Evolutionary conservation across 139 green algal genomes (phyloP).

Genomic region (Raphidocelis subcapitata): DNA sequence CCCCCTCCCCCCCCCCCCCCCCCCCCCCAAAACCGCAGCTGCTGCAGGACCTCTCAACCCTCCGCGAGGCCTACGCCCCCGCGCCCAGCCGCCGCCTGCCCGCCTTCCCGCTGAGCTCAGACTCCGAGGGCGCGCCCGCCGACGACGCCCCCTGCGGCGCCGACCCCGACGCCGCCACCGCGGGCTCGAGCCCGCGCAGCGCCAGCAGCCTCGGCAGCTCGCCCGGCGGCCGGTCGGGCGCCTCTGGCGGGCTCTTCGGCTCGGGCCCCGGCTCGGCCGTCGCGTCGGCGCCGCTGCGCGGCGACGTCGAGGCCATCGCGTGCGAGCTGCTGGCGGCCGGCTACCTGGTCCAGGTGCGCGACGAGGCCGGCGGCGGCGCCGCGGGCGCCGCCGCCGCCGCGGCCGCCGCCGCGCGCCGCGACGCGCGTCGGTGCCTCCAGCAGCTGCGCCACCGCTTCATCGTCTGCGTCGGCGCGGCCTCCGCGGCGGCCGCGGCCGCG

Average conservation of each 20-base stretch:
- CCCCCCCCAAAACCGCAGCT: too few relatives aligned
- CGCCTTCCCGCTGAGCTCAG: too few relatives aligned
- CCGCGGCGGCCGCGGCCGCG: neutral
- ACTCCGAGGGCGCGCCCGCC: too few relatives aligned
- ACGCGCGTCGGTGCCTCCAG: conserved; percentile 30
- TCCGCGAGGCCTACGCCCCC: too few relatives aligned
- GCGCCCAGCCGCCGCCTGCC: too few relatives aligned
- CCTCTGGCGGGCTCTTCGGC: neutral
- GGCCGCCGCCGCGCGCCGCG: conserved; percentile 7
- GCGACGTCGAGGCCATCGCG: conserved; percentile 37
- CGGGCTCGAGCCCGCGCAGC: too few relatives aligned
- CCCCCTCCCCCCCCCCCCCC: too few relatives aligned
- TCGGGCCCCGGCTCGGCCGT: neutral
- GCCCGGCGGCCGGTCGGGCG: too few relatives aligned
- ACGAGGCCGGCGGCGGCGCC: conserved; percentile 20
- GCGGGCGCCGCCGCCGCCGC: neutral
- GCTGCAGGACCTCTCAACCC: too few relatives aligned
- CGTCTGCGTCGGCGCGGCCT: conserved; percentile 37
- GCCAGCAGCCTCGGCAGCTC: too few relatives aligned
- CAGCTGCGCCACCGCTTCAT: conserved; percentile 47
- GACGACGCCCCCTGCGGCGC: too few relatives aligned
- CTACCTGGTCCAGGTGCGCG: conserved; percentile 37
- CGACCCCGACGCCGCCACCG: too few relatives aligned
- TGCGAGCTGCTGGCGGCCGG: conserved; percentile 31
- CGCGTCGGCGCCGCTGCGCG: neutral